These are phyloP conservation scores for Candida sanyiensis DNA, from an alignment of 805 yeast genomes.

Conservation along the genomic window DNA sequence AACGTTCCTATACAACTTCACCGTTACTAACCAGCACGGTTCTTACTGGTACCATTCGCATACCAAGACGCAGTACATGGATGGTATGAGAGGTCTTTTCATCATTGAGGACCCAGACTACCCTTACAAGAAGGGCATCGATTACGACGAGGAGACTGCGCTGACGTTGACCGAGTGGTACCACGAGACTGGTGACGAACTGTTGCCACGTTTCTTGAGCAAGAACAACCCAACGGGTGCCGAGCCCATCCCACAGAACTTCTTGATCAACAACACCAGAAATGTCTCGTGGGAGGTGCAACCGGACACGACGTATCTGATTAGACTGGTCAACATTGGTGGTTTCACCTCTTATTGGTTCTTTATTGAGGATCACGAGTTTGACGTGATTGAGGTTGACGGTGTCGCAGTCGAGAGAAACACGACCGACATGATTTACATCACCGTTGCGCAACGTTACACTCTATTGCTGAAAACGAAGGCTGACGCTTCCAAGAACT, in stretches of 20 bases:
- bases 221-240: constrained; percentile 94
- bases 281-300: constrained; percentile 72
- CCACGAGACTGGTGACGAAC: constrained; percentile 49
- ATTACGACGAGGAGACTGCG: constrained; percentile 74
- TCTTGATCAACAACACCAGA: constrained; percentile 76
- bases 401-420: constrained; percentile 80
- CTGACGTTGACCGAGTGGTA: constrained; percentile 84
- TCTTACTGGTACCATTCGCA: constrained; percentile 56
- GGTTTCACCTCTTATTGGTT: constrained; percentile 89
- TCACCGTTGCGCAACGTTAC: constrained; percentile 91
- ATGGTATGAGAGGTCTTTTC: constrained; percentile 45
- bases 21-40: constrained; percentile 39
- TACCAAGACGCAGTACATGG: constrained; percentile 39
- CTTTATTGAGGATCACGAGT: constrained; percentile 81
- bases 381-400: constrained; percentile 85
- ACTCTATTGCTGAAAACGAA: constrained; percentile 74
- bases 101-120: constrained; percentile 57
- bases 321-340: constrained; percentile 81
- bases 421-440: constrained; percentile 63
- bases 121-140: constrained; percentile 43
- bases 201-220: constrained; percentile 53
- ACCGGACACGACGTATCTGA: constrained; percentile 79
- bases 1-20: constrained; percentile 37
- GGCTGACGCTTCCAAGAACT: constrained; percentile 56
- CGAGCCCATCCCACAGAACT: constrained; percentile 86